Percentiles rank a stretch among this genome's conserved stretches.
phyloP scores from a whole-genome alignment of 129 eudicot species.

The Oenanthe sinensis region DNA sequence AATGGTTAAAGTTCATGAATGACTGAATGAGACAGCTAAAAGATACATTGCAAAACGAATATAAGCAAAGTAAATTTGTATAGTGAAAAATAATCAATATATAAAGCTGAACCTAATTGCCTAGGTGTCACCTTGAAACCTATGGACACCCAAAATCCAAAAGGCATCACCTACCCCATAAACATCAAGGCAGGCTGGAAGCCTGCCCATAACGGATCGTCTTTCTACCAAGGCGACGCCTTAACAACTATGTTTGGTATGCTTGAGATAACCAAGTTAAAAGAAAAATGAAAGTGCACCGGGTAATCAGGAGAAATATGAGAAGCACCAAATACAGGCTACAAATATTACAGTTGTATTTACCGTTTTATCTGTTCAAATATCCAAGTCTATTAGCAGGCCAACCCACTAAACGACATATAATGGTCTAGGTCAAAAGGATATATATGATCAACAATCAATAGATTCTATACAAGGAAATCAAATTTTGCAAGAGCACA shows the following conservation, averaged over 20 bases:
- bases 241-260: neutral
- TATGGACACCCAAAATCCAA: neutral
- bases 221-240: neutral
- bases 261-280: neutral
- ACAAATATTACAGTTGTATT: neutral
- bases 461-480: neutral
- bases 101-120: neutral
- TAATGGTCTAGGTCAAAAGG: neutral
- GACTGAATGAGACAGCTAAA: neutral
- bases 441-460: neutral
- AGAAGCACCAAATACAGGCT: neutral
- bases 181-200: neutral
- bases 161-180: neutral
- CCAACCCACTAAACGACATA: neutral
- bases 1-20: neutral
- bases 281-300: neutral
- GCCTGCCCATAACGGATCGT: neutral
- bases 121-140: neutral
- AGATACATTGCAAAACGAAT: neutral
- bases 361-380: neutral
- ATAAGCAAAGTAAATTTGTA: neutral
- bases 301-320: neutral
- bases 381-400: neutral
- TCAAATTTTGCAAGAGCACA: neutral
- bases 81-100: too few species aligned